phyloP scores from a whole-genome alignment of 352 stramenopile species.

The Globisporangium lucens region DNA sequence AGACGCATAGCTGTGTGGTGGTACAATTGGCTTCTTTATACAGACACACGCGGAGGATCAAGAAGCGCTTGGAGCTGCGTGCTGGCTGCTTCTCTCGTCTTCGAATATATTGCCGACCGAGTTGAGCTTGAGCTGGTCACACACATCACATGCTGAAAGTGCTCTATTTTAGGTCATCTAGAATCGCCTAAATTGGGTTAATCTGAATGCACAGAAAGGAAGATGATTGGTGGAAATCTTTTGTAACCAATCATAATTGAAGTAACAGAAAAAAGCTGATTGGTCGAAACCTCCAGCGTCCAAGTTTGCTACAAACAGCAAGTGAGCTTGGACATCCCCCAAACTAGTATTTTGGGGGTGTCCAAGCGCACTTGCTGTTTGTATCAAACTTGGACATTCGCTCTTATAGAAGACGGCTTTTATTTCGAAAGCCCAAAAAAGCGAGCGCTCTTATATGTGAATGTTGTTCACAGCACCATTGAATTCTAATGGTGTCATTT shows the following conservation, averaged over 20 bases:
- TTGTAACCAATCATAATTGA: not conserved
- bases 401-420: not conserved
- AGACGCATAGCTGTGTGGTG: not conserved
- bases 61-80: not conserved
- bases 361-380: not conserved
- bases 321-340: not conserved
- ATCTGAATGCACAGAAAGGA: not conserved
- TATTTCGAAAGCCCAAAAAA: not conserved
- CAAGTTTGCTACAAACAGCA: not conserved
- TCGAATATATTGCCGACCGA: conserved; percentile 3
- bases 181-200: not conserved
- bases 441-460: not conserved
- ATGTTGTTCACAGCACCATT: not conserved
- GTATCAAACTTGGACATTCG: not conserved
- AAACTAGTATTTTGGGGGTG: too few relatives aligned
- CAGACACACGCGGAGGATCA: not conserved
- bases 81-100: not conserved
- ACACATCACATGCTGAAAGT: not conserved
- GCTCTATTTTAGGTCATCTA: not conserved
- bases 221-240: not conserved
- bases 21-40: not conserved
- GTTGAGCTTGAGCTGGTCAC: not conserved
- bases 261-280: not conserved
- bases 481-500: not conserved
- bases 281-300: not conserved